These are phyloP conservation scores for Neocucurbitaria cava DNA, from an alignment of 2,329 filamentous ascomycete genomes.

Conservation along the genomic window DNA sequence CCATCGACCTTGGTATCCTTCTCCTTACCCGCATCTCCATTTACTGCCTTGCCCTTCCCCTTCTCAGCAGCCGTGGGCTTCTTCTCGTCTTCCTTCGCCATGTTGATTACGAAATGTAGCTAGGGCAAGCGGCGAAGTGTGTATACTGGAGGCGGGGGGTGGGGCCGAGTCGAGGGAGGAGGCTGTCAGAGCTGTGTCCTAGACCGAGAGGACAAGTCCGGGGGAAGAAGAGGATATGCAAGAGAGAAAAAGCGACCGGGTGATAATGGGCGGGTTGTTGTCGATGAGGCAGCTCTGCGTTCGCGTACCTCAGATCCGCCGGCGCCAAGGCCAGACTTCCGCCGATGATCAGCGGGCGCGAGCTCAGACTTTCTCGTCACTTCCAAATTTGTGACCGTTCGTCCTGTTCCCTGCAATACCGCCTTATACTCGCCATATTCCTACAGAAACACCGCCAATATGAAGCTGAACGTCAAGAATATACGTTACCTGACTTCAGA, in stretches of 20 bases:
- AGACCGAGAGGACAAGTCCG: slow-evolving; percentile 2
- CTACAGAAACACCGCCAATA: slow-evolving; percentile 49
- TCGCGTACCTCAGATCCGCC: slow-evolving; percentile 23
- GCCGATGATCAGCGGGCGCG: slow-evolving; percentile 23
- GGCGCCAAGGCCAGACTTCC: slow-evolving; percentile 31
- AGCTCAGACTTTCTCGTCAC: slow-evolving; percentile 30
- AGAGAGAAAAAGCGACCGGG: slow-evolving; percentile 16
- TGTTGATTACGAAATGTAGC: slow-evolving; percentile 56
- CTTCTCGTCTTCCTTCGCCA: slow-evolving; percentile 94
- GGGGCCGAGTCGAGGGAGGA: slow-evolving; percentile 16
- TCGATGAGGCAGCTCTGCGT: slow-evolving; percentile 40
- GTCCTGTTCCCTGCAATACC: slow-evolving; percentile 11
- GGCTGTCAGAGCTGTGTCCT: background rate
- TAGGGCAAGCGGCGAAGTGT: slow-evolving; percentile 45
- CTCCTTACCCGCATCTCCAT: slow-evolving; percentile 67
- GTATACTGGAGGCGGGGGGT: slow-evolving; percentile 17
- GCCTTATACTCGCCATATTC: slow-evolving; percentile 2
- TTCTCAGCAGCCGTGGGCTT: slow-evolving; percentile 85
- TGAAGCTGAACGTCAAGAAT: slow-evolving; percentile 95
- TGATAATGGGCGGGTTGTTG: slow-evolving; percentile 34
- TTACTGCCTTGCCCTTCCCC: slow-evolving; percentile 91
- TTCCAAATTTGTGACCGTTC: slow-evolving; percentile 30
- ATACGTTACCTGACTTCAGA: slow-evolving; percentile 91
- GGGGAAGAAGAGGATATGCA: slow-evolving; percentile 12
- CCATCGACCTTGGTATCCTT: slow-evolving; percentile 71